A percentile compares a stretch with the other conserved stretches of the same genome.
These are phyloP conservation scores for Stagonosporopsis vannaccii DNA, from an alignment of 2,329 filamentous ascomycete genomes.

Conservation along the genomic window DNA sequence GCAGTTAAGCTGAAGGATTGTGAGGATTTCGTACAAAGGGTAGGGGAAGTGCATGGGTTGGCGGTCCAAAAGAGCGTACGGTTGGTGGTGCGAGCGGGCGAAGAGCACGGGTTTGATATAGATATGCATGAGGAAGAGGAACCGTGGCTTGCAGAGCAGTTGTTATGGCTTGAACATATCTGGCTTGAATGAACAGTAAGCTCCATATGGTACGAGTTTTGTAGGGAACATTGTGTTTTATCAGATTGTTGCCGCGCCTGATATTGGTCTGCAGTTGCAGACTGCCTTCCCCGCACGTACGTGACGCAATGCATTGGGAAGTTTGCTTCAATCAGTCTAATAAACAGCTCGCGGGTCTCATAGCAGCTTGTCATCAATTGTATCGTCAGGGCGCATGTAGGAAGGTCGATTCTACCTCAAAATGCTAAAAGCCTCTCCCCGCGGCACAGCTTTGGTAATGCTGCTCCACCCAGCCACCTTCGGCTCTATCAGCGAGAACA, in stretches of 20 bases:
- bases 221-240: too few relatives aligned
- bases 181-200: constrained; percentile 11
- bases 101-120: constrained; percentile 23
- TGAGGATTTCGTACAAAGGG: constrained; percentile 15
- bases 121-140: constrained; percentile 12
- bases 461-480: constrained; percentile 9
- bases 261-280: not conserved
- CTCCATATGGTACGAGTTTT: too few relatives aligned
- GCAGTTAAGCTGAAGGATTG: constrained; percentile 14
- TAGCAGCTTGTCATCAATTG: not conserved
- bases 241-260: not conserved
- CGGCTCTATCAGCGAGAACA: not conserved
- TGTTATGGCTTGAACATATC: constrained; percentile 5
- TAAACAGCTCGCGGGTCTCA: not conserved
- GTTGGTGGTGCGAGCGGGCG: constrained; percentile 2
- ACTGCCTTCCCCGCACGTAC: not conserved
- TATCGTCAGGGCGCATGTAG: not conserved
- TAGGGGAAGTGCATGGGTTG: constrained; percentile 3
- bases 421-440: not conserved
- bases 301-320: not conserved
- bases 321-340: not conserved
- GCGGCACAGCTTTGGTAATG: not conserved
- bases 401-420: not conserved
- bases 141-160: constrained; percentile 17
- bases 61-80: not conserved